A percentile compares a stretch with the other conserved stretches of the same genome.
Evolutionary conservation across 495 filamentous ascomycete species (phyloP).

Genomic region (Neurospora sp.): DNA sequence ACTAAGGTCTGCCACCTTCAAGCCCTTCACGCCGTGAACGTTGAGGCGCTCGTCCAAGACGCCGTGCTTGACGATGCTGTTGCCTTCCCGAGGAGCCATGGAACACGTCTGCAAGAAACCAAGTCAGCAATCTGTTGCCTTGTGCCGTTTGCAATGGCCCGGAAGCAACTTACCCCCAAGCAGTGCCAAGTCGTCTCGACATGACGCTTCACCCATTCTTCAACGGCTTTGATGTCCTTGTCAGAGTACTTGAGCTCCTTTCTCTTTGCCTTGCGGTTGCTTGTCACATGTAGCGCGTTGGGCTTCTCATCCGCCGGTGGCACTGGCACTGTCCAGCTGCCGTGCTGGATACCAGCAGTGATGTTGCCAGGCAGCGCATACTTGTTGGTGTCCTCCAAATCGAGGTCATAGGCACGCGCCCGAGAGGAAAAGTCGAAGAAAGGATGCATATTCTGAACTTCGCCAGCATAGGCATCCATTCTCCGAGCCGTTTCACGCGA

Average conservation of each 20-base stretch:
- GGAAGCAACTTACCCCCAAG: conserved; percentile 31
- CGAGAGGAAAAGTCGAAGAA: conserved; percentile 58
- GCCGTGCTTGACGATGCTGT: conserved; percentile 70
- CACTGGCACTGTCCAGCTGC: conserved; percentile 37
- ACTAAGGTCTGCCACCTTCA: conserved; percentile 72
- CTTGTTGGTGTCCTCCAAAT: conserved; percentile 60
- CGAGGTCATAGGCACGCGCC: conserved; percentile 60
- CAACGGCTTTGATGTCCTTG: conserved; percentile 57
- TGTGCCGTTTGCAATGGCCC: not conserved
- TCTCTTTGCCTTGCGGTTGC: conserved; percentile 43
- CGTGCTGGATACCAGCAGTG: conserved; percentile 55
- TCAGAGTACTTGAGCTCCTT: conserved; percentile 56
- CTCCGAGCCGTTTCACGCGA: conserved; percentile 71
- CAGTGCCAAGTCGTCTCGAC: conserved; percentile 76
- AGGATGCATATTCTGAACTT: conserved; percentile 58
- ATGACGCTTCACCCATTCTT: conserved; percentile 70
- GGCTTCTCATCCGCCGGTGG: conserved; percentile 35
- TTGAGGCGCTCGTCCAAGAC: conserved; percentile 73
- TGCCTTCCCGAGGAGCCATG: conserved; percentile 72
- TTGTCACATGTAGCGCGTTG: conserved; percentile 35
- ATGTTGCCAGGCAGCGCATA: conserved; percentile 67
- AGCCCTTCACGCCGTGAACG: conserved; percentile 67
- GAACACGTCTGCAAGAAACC: conserved; percentile 49
- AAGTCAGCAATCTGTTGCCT: conserved; percentile 8
- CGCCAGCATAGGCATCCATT: conserved; percentile 70